These are phyloP conservation scores for Pyricularia pennisetigena DNA, from an alignment of 2,329 filamentous ascomycete species.

Conservation along the genomic window DNA sequence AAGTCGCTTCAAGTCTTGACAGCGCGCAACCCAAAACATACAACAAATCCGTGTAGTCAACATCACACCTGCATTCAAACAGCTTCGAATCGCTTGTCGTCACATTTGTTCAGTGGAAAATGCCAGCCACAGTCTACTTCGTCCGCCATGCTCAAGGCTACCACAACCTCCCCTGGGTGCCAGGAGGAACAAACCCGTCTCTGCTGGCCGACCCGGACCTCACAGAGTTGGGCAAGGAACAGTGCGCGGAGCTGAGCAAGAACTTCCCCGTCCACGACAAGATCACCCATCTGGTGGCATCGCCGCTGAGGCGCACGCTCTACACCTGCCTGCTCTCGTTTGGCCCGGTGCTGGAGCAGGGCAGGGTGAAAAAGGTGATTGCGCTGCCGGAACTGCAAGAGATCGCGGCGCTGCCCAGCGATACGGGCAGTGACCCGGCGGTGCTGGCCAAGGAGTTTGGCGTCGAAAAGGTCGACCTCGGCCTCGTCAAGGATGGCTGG, in stretches of 20 bases:
- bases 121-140: slow-evolving; percentile 51
- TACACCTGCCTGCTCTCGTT: slow-evolving; percentile 69
- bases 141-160: slow-evolving; percentile 69
- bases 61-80: neutral
- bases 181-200: slow-evolving; percentile 40
- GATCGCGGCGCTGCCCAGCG: slow-evolving; percentile 63
- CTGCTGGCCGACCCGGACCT: slow-evolving; percentile 66
- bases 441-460: slow-evolving; percentile 51
- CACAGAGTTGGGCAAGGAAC: slow-evolving; percentile 63
- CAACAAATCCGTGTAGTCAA: neutral
- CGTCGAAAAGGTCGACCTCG: slow-evolving; percentile 46
- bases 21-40: neutral
- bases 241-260: slow-evolving; percentile 56
- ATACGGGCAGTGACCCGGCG: slow-evolving; percentile 53
- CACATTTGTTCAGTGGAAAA: slow-evolving; percentile 12
- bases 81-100: neutral
- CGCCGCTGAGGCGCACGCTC: slow-evolving; percentile 71
- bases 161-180: slow-evolving; percentile 62
- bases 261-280: slow-evolving; percentile 55
- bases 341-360: slow-evolving; percentile 36
- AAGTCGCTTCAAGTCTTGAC: neutral
- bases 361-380: slow-evolving; percentile 37
- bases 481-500: slow-evolving; percentile 56
- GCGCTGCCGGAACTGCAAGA: slow-evolving; percentile 73
- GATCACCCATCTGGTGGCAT: slow-evolving; percentile 64